A percentile compares a stretch with the other conserved stretches of the same genome.
phyloP scores from a whole-genome alignment of 2,329 filamentous ascomycete genomes.

The Dactylellina cionopaga region DNA sequence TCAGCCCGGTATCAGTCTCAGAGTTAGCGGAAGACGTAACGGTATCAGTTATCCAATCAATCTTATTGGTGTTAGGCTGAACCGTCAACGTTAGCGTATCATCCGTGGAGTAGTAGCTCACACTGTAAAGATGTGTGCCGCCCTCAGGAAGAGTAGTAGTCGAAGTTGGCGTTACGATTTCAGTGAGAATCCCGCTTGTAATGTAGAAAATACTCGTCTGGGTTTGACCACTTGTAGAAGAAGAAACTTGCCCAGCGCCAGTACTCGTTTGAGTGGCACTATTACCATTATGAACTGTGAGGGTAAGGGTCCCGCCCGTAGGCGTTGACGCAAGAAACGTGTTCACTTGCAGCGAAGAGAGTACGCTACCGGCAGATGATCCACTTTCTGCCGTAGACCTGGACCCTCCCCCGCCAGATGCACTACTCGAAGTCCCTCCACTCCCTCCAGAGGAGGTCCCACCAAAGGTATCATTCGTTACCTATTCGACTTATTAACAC shows the following conservation, averaged over 20 bases:
- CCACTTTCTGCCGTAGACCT: not conserved
- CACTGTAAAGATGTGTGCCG: slow-evolving; percentile 7
- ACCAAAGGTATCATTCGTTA: not conserved
- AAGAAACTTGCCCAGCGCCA: not conserved
- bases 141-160: slow-evolving; percentile 17
- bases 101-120: slow-evolving; percentile 26
- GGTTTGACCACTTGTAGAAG: not conserved
- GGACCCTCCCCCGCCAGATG: not conserved
- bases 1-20: not conserved
- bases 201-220: slow-evolving; percentile 2
- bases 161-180: slow-evolving; percentile 14
- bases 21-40: not conserved
- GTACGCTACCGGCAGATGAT: not conserved
- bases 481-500: not conserved
- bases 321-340: not conserved
- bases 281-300: not conserved
- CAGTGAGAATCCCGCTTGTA: slow-evolving; percentile 3
- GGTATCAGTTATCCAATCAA: slow-evolving; percentile 6
- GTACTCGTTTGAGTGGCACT: not conserved
- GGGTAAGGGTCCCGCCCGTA: slow-evolving; percentile 1
- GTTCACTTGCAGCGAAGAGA: not conserved
- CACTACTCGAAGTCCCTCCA: not conserved
- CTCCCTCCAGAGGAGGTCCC: not conserved
- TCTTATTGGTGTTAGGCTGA: not conserved
- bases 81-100: slow-evolving; percentile 23